phyloP scores from a whole-genome alignment of 1,139 yeast species.

The Geotrichum cucujoidarum region DNA sequence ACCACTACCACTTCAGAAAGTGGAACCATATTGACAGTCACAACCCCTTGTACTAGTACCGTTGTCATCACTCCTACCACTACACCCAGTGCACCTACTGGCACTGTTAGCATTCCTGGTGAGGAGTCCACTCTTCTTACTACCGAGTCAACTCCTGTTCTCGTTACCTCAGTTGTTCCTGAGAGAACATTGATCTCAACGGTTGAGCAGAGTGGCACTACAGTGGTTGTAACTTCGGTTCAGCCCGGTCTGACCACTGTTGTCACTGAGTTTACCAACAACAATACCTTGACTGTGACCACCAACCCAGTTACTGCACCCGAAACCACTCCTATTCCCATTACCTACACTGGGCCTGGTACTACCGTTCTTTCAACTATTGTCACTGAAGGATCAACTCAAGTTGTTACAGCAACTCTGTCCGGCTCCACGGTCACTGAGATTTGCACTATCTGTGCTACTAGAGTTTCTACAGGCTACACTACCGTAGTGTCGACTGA shows the following conservation, averaged over 20 bases:
- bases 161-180: not conserved
- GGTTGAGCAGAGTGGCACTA: not conserved
- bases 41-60: not conserved
- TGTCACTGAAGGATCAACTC: not conserved
- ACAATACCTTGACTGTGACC: not conserved
- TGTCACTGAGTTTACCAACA: not conserved
- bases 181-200: not conserved
- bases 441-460: not conserved
- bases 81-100: not conserved
- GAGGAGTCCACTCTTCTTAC: not conserved
- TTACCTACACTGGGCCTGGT: not conserved
- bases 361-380: not conserved
- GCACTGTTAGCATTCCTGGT: not conserved
- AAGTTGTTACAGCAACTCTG: not conserved
- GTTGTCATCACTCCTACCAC: not conserved
- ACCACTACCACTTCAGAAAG: not conserved
- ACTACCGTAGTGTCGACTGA: not conserved
- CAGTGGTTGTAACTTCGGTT: not conserved
- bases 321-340: not conserved
- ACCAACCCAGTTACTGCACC: slow-evolving; percentile 1
- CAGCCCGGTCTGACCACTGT: not conserved
- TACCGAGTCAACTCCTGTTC: not conserved
- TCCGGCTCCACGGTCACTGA: not conserved
- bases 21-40: not conserved
- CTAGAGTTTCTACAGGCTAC: not conserved